Evolutionary conservation across 306 rosid genomes (phyloP).

Genomic region (Sicyos baderoa): DNA sequence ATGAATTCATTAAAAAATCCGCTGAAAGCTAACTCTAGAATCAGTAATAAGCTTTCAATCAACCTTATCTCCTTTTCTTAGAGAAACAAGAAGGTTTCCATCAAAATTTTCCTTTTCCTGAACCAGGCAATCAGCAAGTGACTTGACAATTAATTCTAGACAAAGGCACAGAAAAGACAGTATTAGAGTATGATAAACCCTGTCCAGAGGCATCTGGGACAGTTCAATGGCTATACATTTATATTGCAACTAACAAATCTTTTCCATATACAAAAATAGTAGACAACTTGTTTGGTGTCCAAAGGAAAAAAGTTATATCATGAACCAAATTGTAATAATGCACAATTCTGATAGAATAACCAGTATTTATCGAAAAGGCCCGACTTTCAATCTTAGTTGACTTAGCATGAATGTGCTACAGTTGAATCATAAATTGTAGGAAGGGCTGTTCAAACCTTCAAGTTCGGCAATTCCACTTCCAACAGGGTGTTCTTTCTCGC

Average conservation of each 20-base stretch:
- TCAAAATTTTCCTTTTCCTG: slow-evolving; percentile 70
- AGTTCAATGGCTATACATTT: not conserved
- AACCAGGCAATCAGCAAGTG: slow-evolving; percentile 47
- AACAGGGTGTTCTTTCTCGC: slow-evolving; percentile 33
- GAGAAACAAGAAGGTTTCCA: slow-evolving; percentile 49
- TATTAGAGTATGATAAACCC: slow-evolving; percentile 14
- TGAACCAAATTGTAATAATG: not conserved
- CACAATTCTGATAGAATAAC: not conserved
- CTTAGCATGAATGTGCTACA: not conserved
- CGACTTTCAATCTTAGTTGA: not conserved
- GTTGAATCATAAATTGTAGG: not conserved
- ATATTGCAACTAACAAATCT: not conserved
- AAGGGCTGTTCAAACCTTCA: slow-evolving; percentile 47
- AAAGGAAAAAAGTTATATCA: not conserved
- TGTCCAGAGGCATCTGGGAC: not conserved
- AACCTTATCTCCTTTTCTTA: slow-evolving; percentile 34
- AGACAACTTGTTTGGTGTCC: not conserved
- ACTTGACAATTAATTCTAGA: slow-evolving; percentile 46
- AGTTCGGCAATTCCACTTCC: slow-evolving; percentile 31
- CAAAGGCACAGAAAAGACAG: slow-evolving; percentile 16
- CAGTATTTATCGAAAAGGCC: not conserved
- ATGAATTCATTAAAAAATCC: slow-evolving; percentile 1
- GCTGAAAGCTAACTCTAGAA: not conserved
- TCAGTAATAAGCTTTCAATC: not conserved
- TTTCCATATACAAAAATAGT: not conserved